Base-by-base conservation (phyloP, 208 protist genomes). In the Strigomonas culicis region DNA sequence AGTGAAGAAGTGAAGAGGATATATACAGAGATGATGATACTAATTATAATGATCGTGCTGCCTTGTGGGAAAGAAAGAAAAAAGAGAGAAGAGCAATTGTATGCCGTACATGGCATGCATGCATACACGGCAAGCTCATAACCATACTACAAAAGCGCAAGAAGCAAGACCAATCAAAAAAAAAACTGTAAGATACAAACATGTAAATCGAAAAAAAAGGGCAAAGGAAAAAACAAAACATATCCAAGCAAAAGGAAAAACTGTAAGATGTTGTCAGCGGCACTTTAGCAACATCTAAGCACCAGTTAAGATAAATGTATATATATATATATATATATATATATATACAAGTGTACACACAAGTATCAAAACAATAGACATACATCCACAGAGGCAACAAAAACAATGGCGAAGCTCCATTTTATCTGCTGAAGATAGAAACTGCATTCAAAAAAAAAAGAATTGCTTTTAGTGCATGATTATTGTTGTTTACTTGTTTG, bases 401-500 rank as follows among this genome's bases (percentile, higher is more conserved):
- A 58, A 58, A 36, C 17, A 58, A 58, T 39, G 28, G 24, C 8
- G 17, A 25, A 36, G 36, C 8, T 39, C 52, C 21, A 6, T 10
- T 31, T 10, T 58, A 10, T 46, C 17, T 46, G 11, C 17, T 46
- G 17, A 46, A 46, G 17, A 46, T 46, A 46, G 10, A n/a, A 46
- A 30, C 63, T 19, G 28, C 19, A 57, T 8, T 44, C 22, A 22
- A 55, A 32, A 47, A 32, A 32, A 11, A 2, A n/a, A 65, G n/a
- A 30, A 19, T 22, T 28, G 13, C 34, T 17, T 15, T 25, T 4
- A 24, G 15, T 59, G 31, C 21, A 10, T 22, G 11, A n/a, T 63
- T 30, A 43, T 44, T 41, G 19, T 58, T 46, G 32, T 69, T 69
- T 63, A 46, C 24, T 69, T 59, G 36, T 39, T 51, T 30, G 39